Percentiles rank a stretch among this genome's conserved stretches.
phyloP scores from a whole-genome alignment of 306 rosid species.

The Biancaea sappan region DNA sequence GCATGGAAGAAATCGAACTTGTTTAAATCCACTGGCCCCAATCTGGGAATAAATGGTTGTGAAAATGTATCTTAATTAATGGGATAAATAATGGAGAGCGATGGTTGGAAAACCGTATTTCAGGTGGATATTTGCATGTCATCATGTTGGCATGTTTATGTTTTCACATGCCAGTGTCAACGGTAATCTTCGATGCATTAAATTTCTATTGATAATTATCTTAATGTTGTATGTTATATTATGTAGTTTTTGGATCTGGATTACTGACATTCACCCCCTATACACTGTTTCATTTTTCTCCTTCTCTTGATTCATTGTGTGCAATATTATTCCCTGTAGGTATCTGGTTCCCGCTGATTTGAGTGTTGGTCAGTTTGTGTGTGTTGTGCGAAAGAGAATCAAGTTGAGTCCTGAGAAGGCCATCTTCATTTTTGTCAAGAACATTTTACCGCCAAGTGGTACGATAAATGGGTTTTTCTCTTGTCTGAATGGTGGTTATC shows the following conservation, averaged over 20 bases:
- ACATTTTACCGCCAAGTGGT: constrained; percentile 63
- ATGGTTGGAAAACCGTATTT: not conserved
- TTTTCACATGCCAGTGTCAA: not conserved
- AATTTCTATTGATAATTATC: constrained; percentile 10
- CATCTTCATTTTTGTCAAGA: constrained; percentile 61
- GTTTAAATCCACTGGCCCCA: not conserved
- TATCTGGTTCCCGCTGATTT: constrained; percentile 66
- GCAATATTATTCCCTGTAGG: constrained; percentile 23
- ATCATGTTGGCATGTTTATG: not conserved
- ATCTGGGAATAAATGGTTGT: not conserved
- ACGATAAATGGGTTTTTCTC: not conserved
- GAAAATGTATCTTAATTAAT: not conserved
- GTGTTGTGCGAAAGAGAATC: constrained; percentile 63
- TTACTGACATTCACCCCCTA: not conserved
- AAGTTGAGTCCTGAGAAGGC: constrained; percentile 64
- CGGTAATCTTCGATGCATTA: not conserved
- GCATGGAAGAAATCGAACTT: not conserved
- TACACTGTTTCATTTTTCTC: not conserved
- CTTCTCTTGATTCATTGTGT: not conserved
- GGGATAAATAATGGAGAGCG: not conserved
- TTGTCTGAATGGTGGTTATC: not conserved
- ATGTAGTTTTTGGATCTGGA: not conserved
- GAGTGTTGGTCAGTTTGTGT: constrained; percentile 67
- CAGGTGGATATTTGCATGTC: not conserved
- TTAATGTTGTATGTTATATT: not conserved